Conservation (phyloP, 768 basidiomycete species). For the Gloeophyllum trabeum region DNA sequence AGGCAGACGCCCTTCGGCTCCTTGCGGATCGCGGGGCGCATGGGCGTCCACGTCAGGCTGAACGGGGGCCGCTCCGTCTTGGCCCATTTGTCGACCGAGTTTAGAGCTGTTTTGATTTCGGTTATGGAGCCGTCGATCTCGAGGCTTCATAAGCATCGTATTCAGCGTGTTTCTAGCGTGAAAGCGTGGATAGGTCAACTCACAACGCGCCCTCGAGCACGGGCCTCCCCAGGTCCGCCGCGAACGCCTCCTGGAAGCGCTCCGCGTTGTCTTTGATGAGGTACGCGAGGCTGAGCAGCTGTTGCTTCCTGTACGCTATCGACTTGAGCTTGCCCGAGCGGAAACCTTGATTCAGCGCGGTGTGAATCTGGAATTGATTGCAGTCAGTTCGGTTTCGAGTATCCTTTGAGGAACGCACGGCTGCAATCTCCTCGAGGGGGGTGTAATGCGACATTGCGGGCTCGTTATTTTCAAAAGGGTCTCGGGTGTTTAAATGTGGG, state of each 20-base stretch:
- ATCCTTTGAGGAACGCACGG: no score
- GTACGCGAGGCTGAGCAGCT: conserved; percentile 51
- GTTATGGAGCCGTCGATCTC: conserved; percentile 35
- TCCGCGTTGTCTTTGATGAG: conserved; percentile 53
- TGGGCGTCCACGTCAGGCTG: conserved; percentile 29
- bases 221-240: conserved; percentile 17
- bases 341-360: conserved; percentile 34
- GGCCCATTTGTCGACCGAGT: conserved; percentile 43
- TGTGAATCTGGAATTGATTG: conserved; percentile 22
- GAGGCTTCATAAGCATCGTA: conserved; percentile 1
- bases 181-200: neutral
- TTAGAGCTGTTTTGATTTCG: conserved; percentile 21
- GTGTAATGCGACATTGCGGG: no score
- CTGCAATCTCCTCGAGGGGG: no score
- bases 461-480: no score
- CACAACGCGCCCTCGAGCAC: conserved; percentile 9
- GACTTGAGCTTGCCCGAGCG: conserved; percentile 35
- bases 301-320: conserved; percentile 49
- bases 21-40: conserved; percentile 43
- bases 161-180: neutral
- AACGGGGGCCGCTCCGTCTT: conserved; percentile 27
- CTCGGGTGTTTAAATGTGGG: no score
- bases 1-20: conserved; percentile 52
- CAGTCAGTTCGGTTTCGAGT: neutral
- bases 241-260: conserved; percentile 33